Evolutionary conservation across 331 rosid genomes (phyloP), one percentile per base, ranked within the genome.

Genomic region (Telfairia occidentalis): DNA sequence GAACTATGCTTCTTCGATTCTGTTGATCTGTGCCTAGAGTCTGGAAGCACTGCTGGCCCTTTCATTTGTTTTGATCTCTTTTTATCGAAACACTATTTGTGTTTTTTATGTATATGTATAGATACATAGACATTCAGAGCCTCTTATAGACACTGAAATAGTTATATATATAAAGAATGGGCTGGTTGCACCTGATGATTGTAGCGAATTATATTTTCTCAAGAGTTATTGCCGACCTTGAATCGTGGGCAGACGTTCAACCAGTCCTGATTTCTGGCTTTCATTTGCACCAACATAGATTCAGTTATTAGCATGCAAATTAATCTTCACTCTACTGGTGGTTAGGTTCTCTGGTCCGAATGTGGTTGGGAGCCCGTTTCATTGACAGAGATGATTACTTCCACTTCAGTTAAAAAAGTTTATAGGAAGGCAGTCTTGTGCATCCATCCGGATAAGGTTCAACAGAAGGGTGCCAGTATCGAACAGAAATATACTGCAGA

Each of bases 371-470:
- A 87, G 78, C 85, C 96, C 21, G 92, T 92, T 82, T 80, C 92
- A 38, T 60, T 95, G 74, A 92, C 96, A 10, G 96, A 95, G 73
- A 58, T 95, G 75, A 95, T 95, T 43, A 88, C 99, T 69, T 86
- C 99, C 24, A 3, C 78, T 42, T 83, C 96, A 0, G 98, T 95
- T 57, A 95, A 88, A 84, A 92, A 84, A 67, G 90, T 90, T 42
- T 91, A 91, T 30, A 84, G 89, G 76, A 92, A 87, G 92, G 97
- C 97, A 53, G 82, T 86, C 9, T 82, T 95, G 80, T 92, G 77
- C 43, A 50, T 90, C 83, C 99, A 95, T 83, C 99, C 99, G 9
- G 99, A 95, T 74, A 95, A 95, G 86, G 96, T 92, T 81, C 99
- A 92, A 80, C 97, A 91, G 83, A 91, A 86, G 82, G 98, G 97